Evolutionary conservation across 352 stramenopile genomes (phyloP).

Genomic region (Phytophthora sansomeana): DNA sequence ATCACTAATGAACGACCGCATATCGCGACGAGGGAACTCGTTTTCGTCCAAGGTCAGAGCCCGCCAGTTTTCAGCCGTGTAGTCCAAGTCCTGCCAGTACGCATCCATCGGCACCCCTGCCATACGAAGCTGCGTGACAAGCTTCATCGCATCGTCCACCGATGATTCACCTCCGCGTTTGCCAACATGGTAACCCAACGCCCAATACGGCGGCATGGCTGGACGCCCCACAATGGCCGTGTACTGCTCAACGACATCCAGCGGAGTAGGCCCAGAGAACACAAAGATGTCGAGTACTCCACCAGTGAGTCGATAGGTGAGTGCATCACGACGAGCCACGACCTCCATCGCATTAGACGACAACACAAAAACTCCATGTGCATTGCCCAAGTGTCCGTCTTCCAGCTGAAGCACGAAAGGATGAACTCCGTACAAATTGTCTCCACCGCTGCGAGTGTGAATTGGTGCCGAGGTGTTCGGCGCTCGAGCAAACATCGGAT

Average conservation of each 20-base stretch:
- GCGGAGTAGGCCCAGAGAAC: slow-evolving; percentile 66
- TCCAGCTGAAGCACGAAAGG: slow-evolving; percentile 81
- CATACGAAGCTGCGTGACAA: slow-evolving; percentile 43
- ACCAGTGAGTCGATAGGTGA: slow-evolving; percentile 84
- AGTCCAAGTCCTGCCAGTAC: slow-evolving; percentile 81
- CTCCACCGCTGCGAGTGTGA: slow-evolving; percentile 48
- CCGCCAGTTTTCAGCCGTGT: slow-evolving; percentile 39
- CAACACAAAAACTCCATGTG: slow-evolving; percentile 82
- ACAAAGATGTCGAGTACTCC: slow-evolving; percentile 87
- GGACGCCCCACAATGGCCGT: slow-evolving; percentile 76
- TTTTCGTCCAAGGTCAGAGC: slow-evolving; percentile 73
- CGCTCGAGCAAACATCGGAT: slow-evolving; percentile 69
- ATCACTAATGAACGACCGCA: slow-evolving; percentile 73
- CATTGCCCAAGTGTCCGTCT: slow-evolving; percentile 43
- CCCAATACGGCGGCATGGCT: slow-evolving; percentile 86
- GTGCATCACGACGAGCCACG: slow-evolving; percentile 56
- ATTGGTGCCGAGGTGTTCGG: slow-evolving; percentile 30
- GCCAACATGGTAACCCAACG: slow-evolving; percentile 86
- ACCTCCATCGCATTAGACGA: slow-evolving; percentile 92
- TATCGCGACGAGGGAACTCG: slow-evolving; percentile 50
- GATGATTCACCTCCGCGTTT: slow-evolving; percentile 34
- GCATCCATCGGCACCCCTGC: slow-evolving; percentile 76
- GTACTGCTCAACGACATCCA: slow-evolving; percentile 78
- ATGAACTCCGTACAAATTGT: slow-evolving; percentile 85
- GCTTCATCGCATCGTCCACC: slow-evolving; percentile 32